Base-by-base conservation (phyloP, 345 rosid genomes). In the Viola odorata region DNA sequence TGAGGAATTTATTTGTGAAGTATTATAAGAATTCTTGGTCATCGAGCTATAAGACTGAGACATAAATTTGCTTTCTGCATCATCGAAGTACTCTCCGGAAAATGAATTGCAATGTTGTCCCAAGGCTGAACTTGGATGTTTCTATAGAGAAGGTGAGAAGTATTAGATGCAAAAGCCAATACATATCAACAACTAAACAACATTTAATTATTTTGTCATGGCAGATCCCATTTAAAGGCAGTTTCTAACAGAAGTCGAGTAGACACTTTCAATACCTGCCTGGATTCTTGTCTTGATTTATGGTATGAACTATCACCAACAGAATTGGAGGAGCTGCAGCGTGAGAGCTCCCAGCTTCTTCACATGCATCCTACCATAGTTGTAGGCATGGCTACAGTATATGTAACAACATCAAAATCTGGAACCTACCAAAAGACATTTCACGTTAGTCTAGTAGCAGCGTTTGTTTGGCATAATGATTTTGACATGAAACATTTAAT, bases 361-460 rank as follows among this genome's bases (percentile, higher is more conserved):
- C 77, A 69, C 41, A 73, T 73, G 47, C 55, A 45, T 32, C 69
- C 65, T 37, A 73, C 77, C 69, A 58, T 63, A 50, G 67, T 52
- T 7, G 65, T 73, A 0, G 73, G 62, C 77, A 73, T 73, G 48
- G 72, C 49, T 53, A 63, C 53, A 1, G 72, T 63, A 64, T 49
- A 63, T 12, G 62, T 58, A 6, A 73, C 77, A 44, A 67, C 44
- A 63, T 73, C 72, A 58, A 73, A 73, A 73, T 73, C 77, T 14
- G 77, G 72, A 58, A 73, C 73, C 77, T 73, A 55, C 11, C 15
- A 53, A 57, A 67, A 61, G 49, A 71, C 13, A 49, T 23, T 14
- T 5, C 50, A 41, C n/a, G n/a, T 40, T 52, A 44, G 17, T 71
- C 58, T 23, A 23, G 32, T 23, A 23, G 32, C 32, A 23, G 32